These are phyloP conservation scores for Lobulomyces angularis DNA, from an alignment of 192 early-diverging fungal species.

Conservation along the genomic window DNA sequence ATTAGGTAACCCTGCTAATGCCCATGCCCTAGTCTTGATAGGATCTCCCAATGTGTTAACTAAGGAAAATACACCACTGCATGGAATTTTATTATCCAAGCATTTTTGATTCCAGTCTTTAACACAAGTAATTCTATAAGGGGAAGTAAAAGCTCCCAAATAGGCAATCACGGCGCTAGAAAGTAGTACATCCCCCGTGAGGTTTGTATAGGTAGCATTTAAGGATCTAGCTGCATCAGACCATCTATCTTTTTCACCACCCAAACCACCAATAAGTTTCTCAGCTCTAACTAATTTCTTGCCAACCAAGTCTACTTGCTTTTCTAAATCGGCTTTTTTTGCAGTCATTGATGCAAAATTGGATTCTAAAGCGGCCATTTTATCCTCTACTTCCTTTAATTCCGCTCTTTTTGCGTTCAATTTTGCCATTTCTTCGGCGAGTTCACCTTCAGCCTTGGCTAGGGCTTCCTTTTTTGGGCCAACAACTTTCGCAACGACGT, in stretches of 20 bases:
- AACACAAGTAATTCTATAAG: slow-evolving; percentile 32
- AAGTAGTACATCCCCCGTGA: slow-evolving; percentile 46
- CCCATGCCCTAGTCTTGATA: slow-evolving; percentile 44
- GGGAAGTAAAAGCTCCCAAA: slow-evolving; percentile 43
- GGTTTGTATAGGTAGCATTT: slow-evolving; percentile 24
- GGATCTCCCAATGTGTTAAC: slow-evolving; percentile 41
- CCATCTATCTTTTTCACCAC: slow-evolving; percentile 50
- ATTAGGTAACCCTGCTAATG: slow-evolving; percentile 43
- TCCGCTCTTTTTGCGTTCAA: slow-evolving; percentile 39
- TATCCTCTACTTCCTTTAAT: slow-evolving; percentile 48
- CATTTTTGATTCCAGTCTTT: slow-evolving; percentile 35
- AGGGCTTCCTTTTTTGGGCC: slow-evolving; percentile 42
- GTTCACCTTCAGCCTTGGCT: slow-evolving; percentile 42
- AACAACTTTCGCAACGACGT: slow-evolving; percentile 45
- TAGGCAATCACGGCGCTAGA: slow-evolving; percentile 47
- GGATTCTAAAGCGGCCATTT: slow-evolving; percentile 40
- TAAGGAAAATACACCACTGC: slow-evolving; percentile 34
- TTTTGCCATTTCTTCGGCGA: slow-evolving; percentile 45
- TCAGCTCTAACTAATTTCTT: slow-evolving; percentile 44
- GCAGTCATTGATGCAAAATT: slow-evolving; percentile 36
- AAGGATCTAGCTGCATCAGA: slow-evolving; percentile 34
- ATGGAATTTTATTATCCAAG: slow-evolving; percentile 29
- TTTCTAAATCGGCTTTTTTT: slow-evolving; percentile 43
- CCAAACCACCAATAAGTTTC: slow-evolving; percentile 44
- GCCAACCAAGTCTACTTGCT: slow-evolving; percentile 39